Conservation (phyloP, 257 asterid species). For the Penstemon eatonii region DNA sequence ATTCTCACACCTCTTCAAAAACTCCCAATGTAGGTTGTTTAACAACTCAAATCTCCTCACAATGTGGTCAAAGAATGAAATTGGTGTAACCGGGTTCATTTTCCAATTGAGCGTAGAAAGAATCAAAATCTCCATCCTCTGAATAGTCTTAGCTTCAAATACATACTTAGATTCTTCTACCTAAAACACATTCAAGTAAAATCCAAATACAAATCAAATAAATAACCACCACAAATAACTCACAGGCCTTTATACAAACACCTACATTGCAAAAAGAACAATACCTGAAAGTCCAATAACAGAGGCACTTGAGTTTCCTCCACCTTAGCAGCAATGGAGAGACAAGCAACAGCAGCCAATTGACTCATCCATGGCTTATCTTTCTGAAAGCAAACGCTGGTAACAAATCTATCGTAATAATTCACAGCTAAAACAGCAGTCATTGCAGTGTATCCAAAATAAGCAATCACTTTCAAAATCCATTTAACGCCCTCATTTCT, state of each 20-base stretch:
- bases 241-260: slow-evolving; percentile 40
- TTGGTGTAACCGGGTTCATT: slow-evolving; percentile 84
- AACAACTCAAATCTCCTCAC: slow-evolving; percentile 66
- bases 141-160: slow-evolving; percentile 83
- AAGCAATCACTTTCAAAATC: slow-evolving; percentile 65
- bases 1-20: slow-evolving; percentile 59
- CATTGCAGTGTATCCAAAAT: slow-evolving; percentile 56
- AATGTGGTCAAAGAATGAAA: slow-evolving; percentile 79
- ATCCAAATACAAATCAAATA: slow-evolving; percentile 26
- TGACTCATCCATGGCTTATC: slow-evolving; percentile 98
- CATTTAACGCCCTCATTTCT: slow-evolving; percentile 68
- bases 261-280: slow-evolving; percentile 34
- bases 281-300: slow-evolving; percentile 81
- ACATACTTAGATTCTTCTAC: slow-evolving; percentile 64
- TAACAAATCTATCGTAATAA: slow-evolving; percentile 66
- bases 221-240: not conserved
- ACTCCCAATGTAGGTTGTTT: slow-evolving; percentile 55
- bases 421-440: slow-evolving; percentile 73
- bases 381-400: slow-evolving; percentile 60
- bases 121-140: slow-evolving; percentile 85
- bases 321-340: slow-evolving; percentile 93
- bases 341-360: slow-evolving; percentile 86
- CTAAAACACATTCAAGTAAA: slow-evolving; percentile 38
- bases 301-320: slow-evolving; percentile 93
- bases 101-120: slow-evolving; percentile 78